These are phyloP conservation scores for Dactylellina drechsleri DNA, from an alignment of 2,329 filamentous ascomycete genomes.

Conservation along the genomic window DNA sequence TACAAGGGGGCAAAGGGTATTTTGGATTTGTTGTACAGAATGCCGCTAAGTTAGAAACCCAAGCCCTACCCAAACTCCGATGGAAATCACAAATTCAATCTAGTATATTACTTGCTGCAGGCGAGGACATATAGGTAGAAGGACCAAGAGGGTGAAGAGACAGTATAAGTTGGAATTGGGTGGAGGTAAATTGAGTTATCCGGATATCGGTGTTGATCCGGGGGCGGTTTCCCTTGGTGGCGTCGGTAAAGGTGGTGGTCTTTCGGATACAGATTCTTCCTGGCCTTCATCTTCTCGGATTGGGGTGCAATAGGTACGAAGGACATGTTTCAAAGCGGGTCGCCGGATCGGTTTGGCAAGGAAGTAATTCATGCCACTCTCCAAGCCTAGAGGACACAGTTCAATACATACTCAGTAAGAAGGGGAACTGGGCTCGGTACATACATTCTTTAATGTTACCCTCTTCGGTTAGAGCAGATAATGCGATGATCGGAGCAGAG, in stretches of 20 bases:
- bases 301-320: slow-evolving; percentile 57
- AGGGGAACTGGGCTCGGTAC: neutral
- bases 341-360: slow-evolving; percentile 69
- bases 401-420: no score
- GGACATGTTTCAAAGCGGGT: slow-evolving; percentile 56
- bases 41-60: neutral
- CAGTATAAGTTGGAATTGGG: neutral
- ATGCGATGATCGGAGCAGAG: slow-evolving; percentile 84
- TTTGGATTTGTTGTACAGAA: slow-evolving; percentile 1
- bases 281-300: slow-evolving; percentile 53
- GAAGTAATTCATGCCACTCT: slow-evolving; percentile 92
- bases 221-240: slow-evolving; percentile 1
- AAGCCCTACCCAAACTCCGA: neutral
- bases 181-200: neutral
- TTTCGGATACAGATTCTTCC: slow-evolving; percentile 10
- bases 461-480: slow-evolving; percentile 90
- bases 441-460: slow-evolving; percentile 82
- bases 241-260: neutral
- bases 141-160: no score
- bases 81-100: neutral
- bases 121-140: no score
- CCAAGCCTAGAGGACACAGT: slow-evolving; percentile 65
- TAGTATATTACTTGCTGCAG: slow-evolving; percentile 9
- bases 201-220: neutral
- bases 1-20: slow-evolving; percentile 9